A percentile compares a stretch with the other conserved stretches of the same genome.
These are phyloP conservation scores for Amanita phalloides DNA, from an alignment of 768 basidiomycete species.

Conservation along the genomic window DNA sequence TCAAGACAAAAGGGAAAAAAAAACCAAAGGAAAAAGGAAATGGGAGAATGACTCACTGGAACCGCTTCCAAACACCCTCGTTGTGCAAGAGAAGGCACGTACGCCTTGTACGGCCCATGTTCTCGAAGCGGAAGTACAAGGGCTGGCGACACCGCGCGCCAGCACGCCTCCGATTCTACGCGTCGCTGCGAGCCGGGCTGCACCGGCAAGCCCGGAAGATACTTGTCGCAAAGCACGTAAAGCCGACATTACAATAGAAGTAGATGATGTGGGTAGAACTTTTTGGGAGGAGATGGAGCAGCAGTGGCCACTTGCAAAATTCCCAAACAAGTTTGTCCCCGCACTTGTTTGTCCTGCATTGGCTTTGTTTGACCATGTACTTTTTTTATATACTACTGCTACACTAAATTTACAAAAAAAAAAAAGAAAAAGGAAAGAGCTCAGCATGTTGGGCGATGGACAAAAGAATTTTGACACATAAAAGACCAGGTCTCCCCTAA, in stretches of 20 bases:
- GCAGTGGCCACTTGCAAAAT: too few relatives aligned
- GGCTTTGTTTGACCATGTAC: neutral
- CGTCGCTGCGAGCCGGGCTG: neutral
- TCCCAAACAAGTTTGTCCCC: neutral
- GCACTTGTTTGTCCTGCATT: neutral
- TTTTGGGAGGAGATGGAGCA: neutral
- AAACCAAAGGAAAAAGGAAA: neutral
- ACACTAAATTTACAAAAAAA: neutral
- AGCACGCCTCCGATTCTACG: neutral
- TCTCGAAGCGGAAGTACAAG: neutral
- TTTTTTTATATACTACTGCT: neutral
- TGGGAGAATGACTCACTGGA: neutral
- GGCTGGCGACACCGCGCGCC: neutral
- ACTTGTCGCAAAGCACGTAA: conserved; percentile 5
- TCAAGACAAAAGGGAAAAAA: neutral
- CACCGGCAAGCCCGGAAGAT: neutral
- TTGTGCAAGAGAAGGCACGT: conserved; percentile 8
- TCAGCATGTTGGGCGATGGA: neutral
- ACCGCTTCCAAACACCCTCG: conserved; percentile 8
- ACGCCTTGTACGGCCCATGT: neutral
- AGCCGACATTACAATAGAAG: conserved; percentile 3
- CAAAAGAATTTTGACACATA: neutral
- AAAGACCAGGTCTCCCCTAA: neutral
- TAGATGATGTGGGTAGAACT: neutral
- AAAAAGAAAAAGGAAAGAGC: neutral